Base-by-base conservation (phyloP, 1,284 basidiomycete species). In the Rugosomyces carneus region DNA sequence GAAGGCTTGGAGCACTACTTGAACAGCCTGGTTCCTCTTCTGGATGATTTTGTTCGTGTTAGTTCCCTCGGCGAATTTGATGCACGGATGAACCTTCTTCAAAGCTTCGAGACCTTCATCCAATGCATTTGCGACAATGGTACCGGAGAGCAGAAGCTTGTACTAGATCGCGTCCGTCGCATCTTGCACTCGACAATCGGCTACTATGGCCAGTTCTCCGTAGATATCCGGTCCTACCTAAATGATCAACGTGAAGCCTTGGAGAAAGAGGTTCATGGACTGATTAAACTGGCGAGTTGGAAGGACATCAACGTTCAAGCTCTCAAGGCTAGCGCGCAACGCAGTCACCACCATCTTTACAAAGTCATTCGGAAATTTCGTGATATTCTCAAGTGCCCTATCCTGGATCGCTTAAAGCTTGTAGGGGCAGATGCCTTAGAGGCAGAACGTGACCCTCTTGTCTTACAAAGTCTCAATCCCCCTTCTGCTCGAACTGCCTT, bases 201-300 rank as follows among this genome's bases (percentile, higher is more conserved):
- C 6, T 86, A 86, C 63, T 96, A 87, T 58, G 54, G 61, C 9
- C 77, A 90, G 32, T 93, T 85, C 60, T 60, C 71, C 7, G 56
- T 69, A 0, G 64, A 67, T 4, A 64, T 96, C 29, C 59, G 67
- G 5, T 60, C 66, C 5, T 72, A 70, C 5, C 66, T 96, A n/a
- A 55, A 61, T 3, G 65, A 73, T 7, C 83, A 92, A 62, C 80
- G 84, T 47, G 67, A 64, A 1, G 61, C 62, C 1, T 64, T 97
- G 36, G 92, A 97, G 66, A 86, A 84, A 57, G 88, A 95, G 44
- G 78, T 99, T 44, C 77, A 75, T 49, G 82, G 80, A 45, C 89
- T 91, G 60, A 88, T 99, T 72, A 93, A 93, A 63, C 75, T 99
- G 32, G 96, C 96, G 0, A 96, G 93, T 59, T 99, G 96, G 96